Percentiles rank a stretch among this genome's conserved stretches.
Evolutionary conservation across 345 rosid genomes (phyloP).

Genomic region (Salix arbutifolia): DNA sequence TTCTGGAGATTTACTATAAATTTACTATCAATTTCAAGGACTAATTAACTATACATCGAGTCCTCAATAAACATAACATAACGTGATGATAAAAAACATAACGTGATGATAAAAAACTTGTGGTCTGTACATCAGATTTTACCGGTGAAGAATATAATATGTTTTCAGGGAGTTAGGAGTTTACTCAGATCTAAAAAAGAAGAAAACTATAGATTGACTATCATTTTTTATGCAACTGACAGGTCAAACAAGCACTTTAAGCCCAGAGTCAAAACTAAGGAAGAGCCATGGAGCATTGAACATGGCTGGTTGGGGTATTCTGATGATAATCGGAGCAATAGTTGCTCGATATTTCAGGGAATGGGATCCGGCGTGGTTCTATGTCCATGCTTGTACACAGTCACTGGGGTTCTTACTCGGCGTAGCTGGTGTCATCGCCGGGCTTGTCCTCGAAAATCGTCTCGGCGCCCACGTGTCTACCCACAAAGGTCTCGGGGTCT

Average conservation of each 20-base stretch:
- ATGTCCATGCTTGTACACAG: constrained; percentile 49
- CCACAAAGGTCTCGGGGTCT: constrained; percentile 62
- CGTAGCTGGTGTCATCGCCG: constrained; percentile 49
- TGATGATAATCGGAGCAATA: constrained; percentile 60
- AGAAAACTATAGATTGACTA: no score
- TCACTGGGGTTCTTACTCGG: constrained; percentile 51
- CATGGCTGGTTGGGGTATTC: constrained; percentile 75
- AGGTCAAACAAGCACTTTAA: constrained; percentile 33
- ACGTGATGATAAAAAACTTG: no score
- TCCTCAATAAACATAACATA: no score
- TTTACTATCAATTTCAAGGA: no score
- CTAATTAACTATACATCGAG: no score
- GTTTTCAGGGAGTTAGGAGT: no score
- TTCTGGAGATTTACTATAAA: no score
- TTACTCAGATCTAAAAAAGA: no score
- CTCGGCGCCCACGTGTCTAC: constrained; percentile 37
- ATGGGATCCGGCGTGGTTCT: constrained; percentile 79
- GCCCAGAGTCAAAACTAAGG: constrained; percentile 39
- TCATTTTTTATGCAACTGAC: neutral
- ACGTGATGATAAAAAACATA: no score
- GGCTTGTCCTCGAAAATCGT: constrained; percentile 52
- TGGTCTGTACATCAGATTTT: no score
- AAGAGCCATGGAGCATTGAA: constrained; percentile 67
- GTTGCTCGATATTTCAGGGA: constrained; percentile 53
- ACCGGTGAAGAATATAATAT: no score